These are phyloP conservation scores for Diaporthe aspalathi DNA, from an alignment of 2,329 filamentous ascomycete genomes.

Conservation along the genomic window DNA sequence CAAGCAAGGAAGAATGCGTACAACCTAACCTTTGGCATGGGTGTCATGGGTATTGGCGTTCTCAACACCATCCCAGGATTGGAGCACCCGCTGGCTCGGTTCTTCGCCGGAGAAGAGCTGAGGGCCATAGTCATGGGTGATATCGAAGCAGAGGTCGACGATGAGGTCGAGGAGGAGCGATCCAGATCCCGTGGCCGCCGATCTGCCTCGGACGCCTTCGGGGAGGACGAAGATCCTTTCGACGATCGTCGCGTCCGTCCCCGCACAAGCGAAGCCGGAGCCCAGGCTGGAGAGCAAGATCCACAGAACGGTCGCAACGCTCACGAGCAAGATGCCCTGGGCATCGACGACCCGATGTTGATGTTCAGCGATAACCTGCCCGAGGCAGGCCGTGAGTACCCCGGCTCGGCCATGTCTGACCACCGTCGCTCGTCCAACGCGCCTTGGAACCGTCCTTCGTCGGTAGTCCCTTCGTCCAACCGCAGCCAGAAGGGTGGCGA, in stretches of 20 bases:
- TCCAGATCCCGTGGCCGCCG: constrained; percentile 52
- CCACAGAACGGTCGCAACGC: constrained; percentile 1
- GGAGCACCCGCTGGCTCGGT: constrained; percentile 57
- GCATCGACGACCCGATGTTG: constrained; percentile 39
- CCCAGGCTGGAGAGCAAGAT: constrained; percentile 38
- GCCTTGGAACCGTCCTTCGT: constrained; percentile 65
- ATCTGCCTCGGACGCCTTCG: constrained; percentile 57
- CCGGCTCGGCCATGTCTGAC: constrained; percentile 39
- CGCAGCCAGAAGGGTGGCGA: constrained; percentile 55
- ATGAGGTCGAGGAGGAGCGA: constrained; percentile 41
- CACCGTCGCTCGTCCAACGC: constrained; percentile 54
- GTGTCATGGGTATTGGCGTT: constrained; percentile 52
- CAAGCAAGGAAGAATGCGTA: constrained; percentile 58
- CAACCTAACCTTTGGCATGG: constrained; percentile 53
- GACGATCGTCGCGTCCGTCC: constrained; percentile 53
- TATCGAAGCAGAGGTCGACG: constrained; percentile 42
- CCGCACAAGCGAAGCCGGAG: constrained; percentile 46
- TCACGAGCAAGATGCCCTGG: constrained; percentile 41
- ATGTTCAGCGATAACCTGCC: constrained; percentile 39
- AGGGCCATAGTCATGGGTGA: constrained; percentile 45
- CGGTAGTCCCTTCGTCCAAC: constrained; percentile 59
- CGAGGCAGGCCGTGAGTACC: constrained; percentile 47
- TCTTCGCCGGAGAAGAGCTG: constrained; percentile 59
- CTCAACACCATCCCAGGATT: constrained; percentile 46
- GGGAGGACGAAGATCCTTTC: constrained; percentile 49